phyloP scores from a whole-genome alignment of 768 basidiomycete species.

The Leccinum rimulosum region DNA sequence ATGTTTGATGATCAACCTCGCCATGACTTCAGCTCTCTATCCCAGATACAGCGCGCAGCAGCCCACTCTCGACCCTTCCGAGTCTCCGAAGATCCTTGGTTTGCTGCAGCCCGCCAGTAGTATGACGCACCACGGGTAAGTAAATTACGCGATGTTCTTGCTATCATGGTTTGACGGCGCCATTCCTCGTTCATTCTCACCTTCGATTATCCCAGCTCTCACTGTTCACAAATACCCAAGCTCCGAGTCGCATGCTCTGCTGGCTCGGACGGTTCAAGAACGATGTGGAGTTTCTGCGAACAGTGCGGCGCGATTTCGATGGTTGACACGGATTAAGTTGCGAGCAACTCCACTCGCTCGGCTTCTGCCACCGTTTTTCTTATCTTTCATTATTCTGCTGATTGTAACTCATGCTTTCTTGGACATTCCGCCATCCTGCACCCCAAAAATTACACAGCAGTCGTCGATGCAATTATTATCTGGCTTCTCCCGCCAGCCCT shows the following conservation, averaged over 20 bases:
- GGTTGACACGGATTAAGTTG: slow-evolving; percentile 66
- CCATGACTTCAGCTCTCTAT: slow-evolving; percentile 37
- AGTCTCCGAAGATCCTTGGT: slow-evolving; percentile 51
- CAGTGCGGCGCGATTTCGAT: slow-evolving; percentile 87
- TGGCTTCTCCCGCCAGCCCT: slow-evolving; percentile 9
- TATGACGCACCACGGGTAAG: slow-evolving; percentile 74
- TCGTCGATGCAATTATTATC: slow-evolving; percentile 24
- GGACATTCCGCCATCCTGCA: slow-evolving; percentile 19
- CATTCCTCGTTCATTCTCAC: slow-evolving; percentile 9
- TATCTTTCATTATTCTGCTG: slow-evolving; percentile 33
- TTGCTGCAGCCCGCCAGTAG: slow-evolving; percentile 63
- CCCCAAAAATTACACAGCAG: slow-evolving; percentile 26
- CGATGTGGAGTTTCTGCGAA: slow-evolving; percentile 89
- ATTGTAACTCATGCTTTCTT: slow-evolving; percentile 28
- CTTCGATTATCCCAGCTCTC: slow-evolving; percentile 40
- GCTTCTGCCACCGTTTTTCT: slow-evolving; percentile 19
- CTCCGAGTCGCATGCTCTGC: slow-evolving; percentile 76
- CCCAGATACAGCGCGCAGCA: slow-evolving; percentile 67
- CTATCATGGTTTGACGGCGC: slow-evolving; percentile 13
- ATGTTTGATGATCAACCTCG: slow-evolving; percentile 2
- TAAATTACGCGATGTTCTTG: slow-evolving; percentile 7
- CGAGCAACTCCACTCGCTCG: background rate
- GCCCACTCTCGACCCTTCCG: slow-evolving; percentile 48
- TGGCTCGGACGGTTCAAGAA: slow-evolving; percentile 60
- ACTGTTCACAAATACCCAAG: slow-evolving; percentile 80